A percentile compares a stretch with the other conserved stretches of the same genome.
Evolutionary conservation across 768 basidiomycete species (phyloP).

Genomic region (Lyophyllum atratum): DNA sequence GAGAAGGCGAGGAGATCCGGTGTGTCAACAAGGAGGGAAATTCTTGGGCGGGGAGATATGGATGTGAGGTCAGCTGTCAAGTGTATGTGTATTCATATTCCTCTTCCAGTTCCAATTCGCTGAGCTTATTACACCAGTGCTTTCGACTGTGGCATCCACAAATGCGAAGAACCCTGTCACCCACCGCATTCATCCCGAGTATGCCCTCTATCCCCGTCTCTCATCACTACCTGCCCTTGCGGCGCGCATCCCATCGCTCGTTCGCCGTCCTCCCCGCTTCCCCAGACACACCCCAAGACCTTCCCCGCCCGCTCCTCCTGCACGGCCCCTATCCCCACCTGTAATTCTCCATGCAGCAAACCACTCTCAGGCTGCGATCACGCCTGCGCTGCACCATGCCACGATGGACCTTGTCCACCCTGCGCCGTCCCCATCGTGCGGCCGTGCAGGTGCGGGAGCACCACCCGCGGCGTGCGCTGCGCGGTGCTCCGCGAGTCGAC

Average conservation of each 20-base stretch:
- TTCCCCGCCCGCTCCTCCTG: conserved; percentile 56
- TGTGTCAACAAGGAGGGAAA: conserved; percentile 43
- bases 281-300: conserved; percentile 30
- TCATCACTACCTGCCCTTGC: conserved; percentile 80
- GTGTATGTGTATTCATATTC: conserved; percentile 37
- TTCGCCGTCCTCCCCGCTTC: conserved; percentile 24
- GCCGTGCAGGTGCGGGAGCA: conserved; percentile 87
- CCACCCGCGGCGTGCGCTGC: conserved; percentile 59
- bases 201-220: conserved; percentile 75
- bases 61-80: conserved; percentile 62
- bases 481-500: conserved; percentile 38
- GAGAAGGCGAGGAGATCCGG: conserved; percentile 50
- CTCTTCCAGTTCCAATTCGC: conserved; percentile 2
- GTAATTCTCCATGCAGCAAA: conserved; percentile 67
- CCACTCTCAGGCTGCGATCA: conserved; percentile 71
- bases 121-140: conserved; percentile 34
- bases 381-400: conserved; percentile 69
- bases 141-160: conserved; percentile 80
- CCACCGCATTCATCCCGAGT: conserved; percentile 55
- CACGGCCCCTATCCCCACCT: conserved; percentile 80
- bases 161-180: conserved; percentile 77
- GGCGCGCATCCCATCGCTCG: conserved; percentile 60
- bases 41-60: conserved; percentile 64
- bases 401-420: conserved; percentile 78
- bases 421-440: conserved; percentile 70